Percentiles rank a stretch among this genome's conserved stretches.
phyloP scores from a whole-genome alignment of 345 rosid species.

The Nasturtium officinale region DNA sequence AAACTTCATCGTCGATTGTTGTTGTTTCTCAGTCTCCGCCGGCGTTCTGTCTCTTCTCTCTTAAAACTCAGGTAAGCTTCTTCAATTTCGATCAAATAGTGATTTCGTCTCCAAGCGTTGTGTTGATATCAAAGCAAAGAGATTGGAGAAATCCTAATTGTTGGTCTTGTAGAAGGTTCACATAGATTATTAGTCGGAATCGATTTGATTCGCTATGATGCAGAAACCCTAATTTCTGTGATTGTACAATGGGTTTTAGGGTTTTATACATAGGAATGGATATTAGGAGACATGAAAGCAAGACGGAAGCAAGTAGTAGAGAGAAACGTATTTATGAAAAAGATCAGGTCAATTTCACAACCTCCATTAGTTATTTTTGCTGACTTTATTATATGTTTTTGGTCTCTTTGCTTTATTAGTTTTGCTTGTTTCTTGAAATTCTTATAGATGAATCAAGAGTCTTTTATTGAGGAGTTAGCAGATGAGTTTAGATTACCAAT shows the following conservation, averaged over 20 bases:
- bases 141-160: neutral
- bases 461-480: slow-evolving; percentile 64
- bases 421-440: neutral
- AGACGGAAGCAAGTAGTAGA: slow-evolving; percentile 48
- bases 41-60: neutral
- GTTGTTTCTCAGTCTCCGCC: neutral
- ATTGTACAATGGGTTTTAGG: neutral
- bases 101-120: neutral
- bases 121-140: neutral
- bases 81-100: slow-evolving; percentile 12
- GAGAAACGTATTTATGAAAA: slow-evolving; percentile 49
- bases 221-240: slow-evolving; percentile 19
- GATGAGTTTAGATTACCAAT: slow-evolving; percentile 81
- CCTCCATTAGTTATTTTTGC: neutral
- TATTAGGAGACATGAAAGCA: slow-evolving; percentile 39
- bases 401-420: slow-evolving; percentile 10
- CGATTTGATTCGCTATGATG: neutral
- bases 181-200: neutral
- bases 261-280: slow-evolving; percentile 51
- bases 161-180: neutral
- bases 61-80: slow-evolving; percentile 27
- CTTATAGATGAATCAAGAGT: slow-evolving; percentile 55
- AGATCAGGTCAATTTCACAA: slow-evolving; percentile 47
- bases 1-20: neutral
- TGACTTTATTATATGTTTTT: neutral